phyloP scores from a whole-genome alignment of 768 basidiomycete genomes.

The Mycena albidolilacea region DNA sequence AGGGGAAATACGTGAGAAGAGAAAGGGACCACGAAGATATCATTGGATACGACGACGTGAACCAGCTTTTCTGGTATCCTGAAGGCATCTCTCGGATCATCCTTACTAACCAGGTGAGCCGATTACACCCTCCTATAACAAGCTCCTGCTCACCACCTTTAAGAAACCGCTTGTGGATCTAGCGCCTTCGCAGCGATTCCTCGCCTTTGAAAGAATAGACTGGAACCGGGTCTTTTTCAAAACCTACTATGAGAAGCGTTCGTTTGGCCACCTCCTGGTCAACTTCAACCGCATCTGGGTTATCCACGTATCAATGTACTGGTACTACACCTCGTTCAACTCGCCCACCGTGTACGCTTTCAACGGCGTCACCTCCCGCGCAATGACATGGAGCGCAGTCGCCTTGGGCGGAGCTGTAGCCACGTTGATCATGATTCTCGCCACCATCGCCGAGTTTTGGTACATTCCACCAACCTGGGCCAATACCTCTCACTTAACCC shows the following conservation, averaged over 20 bases:
- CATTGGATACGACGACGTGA: constrained; percentile 99
- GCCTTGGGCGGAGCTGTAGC: constrained; percentile 97
- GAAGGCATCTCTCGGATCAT: constrained; percentile 96
- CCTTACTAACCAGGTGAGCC: constrained; percentile 85
- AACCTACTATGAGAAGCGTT: constrained; percentile 98
- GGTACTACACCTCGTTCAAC: constrained; percentile 97
- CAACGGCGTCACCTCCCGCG: constrained; percentile 70
- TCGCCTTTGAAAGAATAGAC: constrained; percentile 97
- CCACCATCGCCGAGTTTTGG: constrained; percentile 94
- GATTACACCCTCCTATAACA: constrained; percentile 21
- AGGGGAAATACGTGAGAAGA: constrained; percentile 93
- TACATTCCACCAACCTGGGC: constrained; percentile 99
- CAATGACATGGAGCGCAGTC: constrained; percentile 93
- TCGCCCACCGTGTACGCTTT: constrained; percentile 87
- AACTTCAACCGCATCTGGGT: constrained; percentile 99
- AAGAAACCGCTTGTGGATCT: constrained; percentile 94
- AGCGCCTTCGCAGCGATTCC: constrained; percentile 92
- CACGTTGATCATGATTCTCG: constrained; percentile 96
- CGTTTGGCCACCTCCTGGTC: constrained; percentile 96
- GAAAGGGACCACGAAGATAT: constrained; percentile 95
- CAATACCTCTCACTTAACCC: constrained; percentile 95
- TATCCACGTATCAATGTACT: constrained; percentile 94
- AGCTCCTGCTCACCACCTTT: constrained; percentile 8
- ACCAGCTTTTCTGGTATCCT: constrained; percentile 99
- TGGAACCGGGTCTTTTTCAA: constrained; percentile 99